phyloP scores from a whole-genome alignment of 169 alveolate genomes.

The Plasmodium cynomolgi region DNA sequence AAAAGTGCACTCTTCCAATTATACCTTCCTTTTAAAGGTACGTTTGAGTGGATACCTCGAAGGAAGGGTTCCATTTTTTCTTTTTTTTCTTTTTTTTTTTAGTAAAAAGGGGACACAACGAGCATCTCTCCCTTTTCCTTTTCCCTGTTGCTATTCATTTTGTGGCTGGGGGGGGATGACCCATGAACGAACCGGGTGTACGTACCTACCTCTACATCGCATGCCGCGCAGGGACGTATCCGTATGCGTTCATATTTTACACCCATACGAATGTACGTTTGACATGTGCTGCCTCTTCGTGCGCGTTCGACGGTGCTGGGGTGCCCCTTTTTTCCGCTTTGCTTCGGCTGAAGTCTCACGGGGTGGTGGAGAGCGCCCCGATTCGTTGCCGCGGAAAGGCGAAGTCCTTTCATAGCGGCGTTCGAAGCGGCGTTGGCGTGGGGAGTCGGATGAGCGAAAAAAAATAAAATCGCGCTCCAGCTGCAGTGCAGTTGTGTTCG shows the following conservation, averaged over 20 bases:
- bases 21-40: background rate
- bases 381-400: background rate
- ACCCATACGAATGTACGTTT: background rate
- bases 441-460: background rate
- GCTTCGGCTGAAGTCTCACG: background rate
- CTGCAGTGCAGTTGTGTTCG: background rate
- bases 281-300: background rate
- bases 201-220: background rate
- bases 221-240: background rate
- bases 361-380: background rate
- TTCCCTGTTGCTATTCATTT: background rate
- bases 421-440: background rate
- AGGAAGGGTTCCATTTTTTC: conserved; percentile 21
- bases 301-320: background rate
- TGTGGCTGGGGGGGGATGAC: background rate
- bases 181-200: background rate
- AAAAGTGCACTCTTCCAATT: background rate
- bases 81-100: conserved; percentile 1
- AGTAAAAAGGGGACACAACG: background rate
- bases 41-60: background rate
- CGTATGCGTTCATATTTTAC: background rate
- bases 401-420: background rate
- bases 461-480: background rate
- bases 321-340: background rate
- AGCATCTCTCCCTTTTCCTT: background rate